Conservation (phyloP, 441 rosid genomes). For the Adansonia gregorii region DNA sequence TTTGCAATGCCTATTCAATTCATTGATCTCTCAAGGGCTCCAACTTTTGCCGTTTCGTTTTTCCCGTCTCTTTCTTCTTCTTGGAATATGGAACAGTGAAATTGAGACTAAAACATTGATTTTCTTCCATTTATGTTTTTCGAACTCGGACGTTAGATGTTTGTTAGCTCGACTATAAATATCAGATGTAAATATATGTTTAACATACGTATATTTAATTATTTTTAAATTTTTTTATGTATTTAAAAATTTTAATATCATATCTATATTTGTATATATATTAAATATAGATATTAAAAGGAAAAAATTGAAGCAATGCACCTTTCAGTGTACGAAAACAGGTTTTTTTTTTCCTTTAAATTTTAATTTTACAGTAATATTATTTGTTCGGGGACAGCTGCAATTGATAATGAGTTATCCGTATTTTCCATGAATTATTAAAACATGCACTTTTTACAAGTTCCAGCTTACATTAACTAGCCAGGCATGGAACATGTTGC, state of each 20-base stretch:
- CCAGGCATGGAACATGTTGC: conserved; percentile 40
- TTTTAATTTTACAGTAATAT: too few species aligned
- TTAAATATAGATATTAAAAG: too few species aligned
- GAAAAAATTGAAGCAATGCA: too few species aligned
- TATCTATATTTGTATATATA: too few species aligned
- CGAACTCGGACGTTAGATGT: too few species aligned
- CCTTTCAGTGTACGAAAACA: background rate
- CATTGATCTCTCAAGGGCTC: background rate
- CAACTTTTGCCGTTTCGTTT: background rate
- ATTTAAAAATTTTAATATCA: too few species aligned
- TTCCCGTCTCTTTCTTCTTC: background rate
- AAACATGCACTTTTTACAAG: background rate
- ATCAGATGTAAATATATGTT: too few species aligned
- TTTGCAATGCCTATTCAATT: background rate
- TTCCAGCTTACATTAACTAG: conserved; percentile 32
- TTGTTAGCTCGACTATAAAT: too few species aligned
- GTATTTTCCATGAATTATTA: background rate
- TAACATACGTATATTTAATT: too few species aligned
- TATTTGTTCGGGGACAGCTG: background rate
- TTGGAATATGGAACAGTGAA: background rate
- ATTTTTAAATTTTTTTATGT: too few species aligned
- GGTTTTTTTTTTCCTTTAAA: background rate
- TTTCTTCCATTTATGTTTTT: too few species aligned
- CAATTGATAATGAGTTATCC: background rate
- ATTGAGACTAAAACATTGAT: background rate